These are phyloP conservation scores for Plasmodium yoelii DNA, from an alignment of 169 alveolate species.

Conservation along the genomic window DNA sequence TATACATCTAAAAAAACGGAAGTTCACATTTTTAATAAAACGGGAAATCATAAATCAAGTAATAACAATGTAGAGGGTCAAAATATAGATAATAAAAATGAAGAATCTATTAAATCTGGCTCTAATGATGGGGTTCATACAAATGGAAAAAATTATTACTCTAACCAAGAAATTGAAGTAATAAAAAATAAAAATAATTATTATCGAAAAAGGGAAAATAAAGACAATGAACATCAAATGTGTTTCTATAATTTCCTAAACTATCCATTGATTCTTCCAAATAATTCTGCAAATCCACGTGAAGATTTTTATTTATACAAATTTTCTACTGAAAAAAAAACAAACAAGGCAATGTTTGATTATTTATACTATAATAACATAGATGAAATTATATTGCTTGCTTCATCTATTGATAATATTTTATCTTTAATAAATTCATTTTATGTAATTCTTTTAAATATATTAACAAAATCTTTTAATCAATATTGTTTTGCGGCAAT, in stretches of 20 bases:
- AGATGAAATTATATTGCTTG: constrained; percentile 64
- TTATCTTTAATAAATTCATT: constrained; percentile 63
- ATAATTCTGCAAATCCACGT: constrained; percentile 31
- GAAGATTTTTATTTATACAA: constrained; percentile 57
- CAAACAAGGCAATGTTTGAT: constrained; percentile 25
- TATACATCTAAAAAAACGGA: constrained; percentile 16
- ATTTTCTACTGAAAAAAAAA: constrained; percentile 50
- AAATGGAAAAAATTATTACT: neutral
- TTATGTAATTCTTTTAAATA: constrained; percentile 73
- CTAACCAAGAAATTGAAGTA: neutral
- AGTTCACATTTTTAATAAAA: constrained; percentile 23
- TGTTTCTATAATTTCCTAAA: constrained; percentile 43
- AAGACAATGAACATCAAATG: neutral
- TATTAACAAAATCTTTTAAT: constrained; percentile 43
- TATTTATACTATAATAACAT: constrained; percentile 57
- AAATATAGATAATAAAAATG: neutral
- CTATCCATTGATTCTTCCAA: constrained; percentile 70
- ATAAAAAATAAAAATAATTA: neutral
- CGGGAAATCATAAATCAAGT: neutral
- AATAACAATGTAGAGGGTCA: neutral
- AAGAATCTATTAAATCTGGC: neutral
- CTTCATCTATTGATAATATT: constrained; percentile 55
- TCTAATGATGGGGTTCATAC: neutral
- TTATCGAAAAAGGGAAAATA: neutral
- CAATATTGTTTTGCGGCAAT: constrained; percentile 70